Base-by-base conservation (phyloP, 176 grass and related monocot genomes). In the Zea luxurians region DNA sequence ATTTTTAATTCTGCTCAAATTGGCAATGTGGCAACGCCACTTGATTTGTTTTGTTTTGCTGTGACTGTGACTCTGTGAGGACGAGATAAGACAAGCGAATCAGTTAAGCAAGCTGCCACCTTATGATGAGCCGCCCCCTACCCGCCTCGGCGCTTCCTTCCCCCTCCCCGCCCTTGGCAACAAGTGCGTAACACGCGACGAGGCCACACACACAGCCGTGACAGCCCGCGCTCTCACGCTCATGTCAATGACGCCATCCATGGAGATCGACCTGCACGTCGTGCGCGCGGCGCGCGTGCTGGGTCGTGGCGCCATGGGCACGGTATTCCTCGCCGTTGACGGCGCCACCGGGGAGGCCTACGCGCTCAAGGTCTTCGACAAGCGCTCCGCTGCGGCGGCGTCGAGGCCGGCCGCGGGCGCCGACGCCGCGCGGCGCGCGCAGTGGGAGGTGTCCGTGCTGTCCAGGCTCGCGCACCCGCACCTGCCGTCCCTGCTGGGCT, bases 321-420 rank as follows among this genome's bases (percentile, higher is more conserved):
- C 92, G 49, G 96, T 99, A 11, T 95, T 99, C 86, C 93, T 99
- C 53, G 92, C 92, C 58, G 52, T 20, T 2, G 84, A 78, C 57
- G 35, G 16, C 49, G 60, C 4, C 13, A 59, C 40, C 17, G 16
- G 54, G n/a, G 63, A 55, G 17, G 6, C 17, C 2, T 98, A 94
- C 78, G 96, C 96, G 54, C 90, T 99, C 68, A 99, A 99, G 88
- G 96, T 99, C 11, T 89, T 99, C 50, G 92, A 99, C 78, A 99
- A 99, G 74, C 81, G 80, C 36, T 78, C 85, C 34, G 21, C 72
- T 15, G 49, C 92, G 34, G 61, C 47, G 74, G 27, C 27, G 27
- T 27, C 27, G 27, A 27, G 27, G 27, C 27, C 27, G 27, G 5
- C 3, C 2, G 60, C 2, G 5, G 47, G 59, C 4, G 17, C 17